Conservation (phyloP, 352 stramenopile species). For the Globisporangium emineosum region DNA sequence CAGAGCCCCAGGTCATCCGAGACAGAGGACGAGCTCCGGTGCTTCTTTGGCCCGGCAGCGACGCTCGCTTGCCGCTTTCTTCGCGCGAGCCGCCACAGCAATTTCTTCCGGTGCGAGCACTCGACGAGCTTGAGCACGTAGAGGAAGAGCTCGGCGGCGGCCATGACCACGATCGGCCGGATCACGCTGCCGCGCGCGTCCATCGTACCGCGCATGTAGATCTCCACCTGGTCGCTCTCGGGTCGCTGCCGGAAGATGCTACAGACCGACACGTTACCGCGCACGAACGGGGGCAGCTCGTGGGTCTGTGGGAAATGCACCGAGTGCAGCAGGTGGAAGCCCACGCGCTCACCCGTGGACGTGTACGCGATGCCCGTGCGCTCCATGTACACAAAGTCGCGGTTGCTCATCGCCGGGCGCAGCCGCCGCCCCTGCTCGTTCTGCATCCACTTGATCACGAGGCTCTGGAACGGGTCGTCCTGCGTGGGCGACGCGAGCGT, state of each 20-base stretch:
- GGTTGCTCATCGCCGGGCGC: background rate
- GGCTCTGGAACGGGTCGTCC: background rate
- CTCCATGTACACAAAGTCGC: slow-evolving; percentile 1
- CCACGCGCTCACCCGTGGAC: background rate
- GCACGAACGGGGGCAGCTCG: background rate
- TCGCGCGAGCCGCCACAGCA: slow-evolving; percentile 15
- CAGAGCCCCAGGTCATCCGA: slow-evolving; percentile 1
- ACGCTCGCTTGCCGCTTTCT: slow-evolving; percentile 12
- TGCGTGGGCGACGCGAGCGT: background rate
- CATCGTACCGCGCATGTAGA: slow-evolving; percentile 3
- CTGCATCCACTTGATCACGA: background rate
- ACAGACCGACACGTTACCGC: background rate
- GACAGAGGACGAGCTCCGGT: background rate
- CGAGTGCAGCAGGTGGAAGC: background rate
- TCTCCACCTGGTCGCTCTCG: background rate
- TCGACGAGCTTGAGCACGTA: slow-evolving; percentile 7
- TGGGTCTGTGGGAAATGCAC: background rate
- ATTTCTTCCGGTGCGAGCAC: slow-evolving; percentile 7
- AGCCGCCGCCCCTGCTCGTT: background rate
- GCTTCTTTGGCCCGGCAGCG: background rate
- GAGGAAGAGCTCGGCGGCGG: slow-evolving; percentile 12
- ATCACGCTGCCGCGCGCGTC: slow-evolving; percentile 8
- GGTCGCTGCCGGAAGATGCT: background rate
- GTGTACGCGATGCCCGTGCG: slow-evolving; percentile 1
- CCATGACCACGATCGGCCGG: slow-evolving; percentile 1